phyloP scores from a whole-genome alignment of 1,139 yeast species.

The Candida buenavistaensis region DNA sequence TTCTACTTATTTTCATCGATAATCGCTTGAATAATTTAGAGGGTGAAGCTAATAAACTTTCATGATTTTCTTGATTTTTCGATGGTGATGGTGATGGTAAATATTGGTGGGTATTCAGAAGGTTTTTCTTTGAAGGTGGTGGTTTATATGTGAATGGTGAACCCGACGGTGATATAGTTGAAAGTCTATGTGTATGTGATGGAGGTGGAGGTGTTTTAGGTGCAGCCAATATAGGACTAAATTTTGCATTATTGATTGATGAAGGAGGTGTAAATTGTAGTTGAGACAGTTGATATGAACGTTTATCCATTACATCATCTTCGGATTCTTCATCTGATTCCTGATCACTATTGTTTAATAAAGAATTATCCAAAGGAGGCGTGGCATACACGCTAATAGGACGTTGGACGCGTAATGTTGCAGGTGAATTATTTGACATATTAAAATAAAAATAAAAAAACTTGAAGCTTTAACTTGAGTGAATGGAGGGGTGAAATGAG shows the following conservation, averaged over 20 bases:
- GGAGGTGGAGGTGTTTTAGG: conserved; percentile 1
- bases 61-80: neutral
- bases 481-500: too few species aligned
- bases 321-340: conserved; percentile 8
- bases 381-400: conserved; percentile 23
- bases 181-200: neutral
- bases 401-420: conserved; percentile 8
- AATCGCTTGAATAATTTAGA: conserved; percentile 11
- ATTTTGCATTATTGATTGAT: conserved; percentile 8
- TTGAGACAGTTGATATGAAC: conserved; percentile 5
- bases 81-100: conserved; percentile 1
- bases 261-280: conserved; percentile 14
- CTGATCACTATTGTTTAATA: neutral
- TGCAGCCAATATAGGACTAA: neutral
- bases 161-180: neutral
- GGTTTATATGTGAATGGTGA: conserved; percentile 3
- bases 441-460: neutral
- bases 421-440: neutral
- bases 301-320: conserved; percentile 5
- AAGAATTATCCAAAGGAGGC: conserved; percentile 17
- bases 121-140: conserved; percentile 4
- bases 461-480: too few species aligned
- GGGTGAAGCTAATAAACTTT: conserved; percentile 8
- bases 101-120: neutral
- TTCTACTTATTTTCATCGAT: conserved; percentile 7